A percentile compares a stretch with the other conserved stretches of the same genome.
Conservation (phyloP, 2,329 filamentous ascomycete genomes). For the Talaromyces rugulosus region DNA sequence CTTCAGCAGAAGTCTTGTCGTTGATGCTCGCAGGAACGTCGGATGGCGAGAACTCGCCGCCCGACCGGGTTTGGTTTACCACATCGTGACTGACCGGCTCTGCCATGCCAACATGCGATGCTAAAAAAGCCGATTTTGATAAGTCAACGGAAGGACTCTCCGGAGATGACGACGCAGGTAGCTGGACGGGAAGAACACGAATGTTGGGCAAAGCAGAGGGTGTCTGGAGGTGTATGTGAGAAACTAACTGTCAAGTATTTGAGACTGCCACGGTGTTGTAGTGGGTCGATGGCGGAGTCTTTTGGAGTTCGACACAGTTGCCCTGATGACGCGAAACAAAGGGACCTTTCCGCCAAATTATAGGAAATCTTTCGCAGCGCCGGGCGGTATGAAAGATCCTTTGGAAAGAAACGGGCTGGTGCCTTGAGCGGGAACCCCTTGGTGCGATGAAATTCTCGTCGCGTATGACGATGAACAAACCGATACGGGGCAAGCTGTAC, state of each 20-base stretch:
- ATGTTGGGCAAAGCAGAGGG: neutral
- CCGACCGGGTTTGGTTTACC: slow-evolving; percentile 67
- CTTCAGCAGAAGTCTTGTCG: slow-evolving; percentile 50
- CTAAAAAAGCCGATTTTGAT: slow-evolving; percentile 26
- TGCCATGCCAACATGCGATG: slow-evolving; percentile 65
- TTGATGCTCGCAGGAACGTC: slow-evolving; percentile 61
- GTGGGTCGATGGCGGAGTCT: slow-evolving; percentile 18
- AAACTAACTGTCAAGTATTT: slow-evolving; percentile 42
- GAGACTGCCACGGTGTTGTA: slow-evolving; percentile 40
- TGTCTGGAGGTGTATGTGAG: neutral
- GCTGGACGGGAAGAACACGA: neutral
- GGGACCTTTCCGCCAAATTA: slow-evolving; percentile 22
- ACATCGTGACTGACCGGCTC: slow-evolving; percentile 66
- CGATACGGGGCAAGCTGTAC: slow-evolving; percentile 27
- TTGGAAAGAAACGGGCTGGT: slow-evolving; percentile 12
- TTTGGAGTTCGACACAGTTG: slow-evolving; percentile 26
- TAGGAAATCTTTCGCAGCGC: slow-evolving; percentile 2
- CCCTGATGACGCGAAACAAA: slow-evolving; percentile 24
- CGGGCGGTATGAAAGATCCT: slow-evolving; percentile 17
- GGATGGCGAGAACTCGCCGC: slow-evolving; percentile 60
- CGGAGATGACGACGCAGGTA: neutral
- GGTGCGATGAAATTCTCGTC: slow-evolving; percentile 20
- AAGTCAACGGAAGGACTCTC: neutral
- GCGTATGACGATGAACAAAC: slow-evolving; percentile 27
- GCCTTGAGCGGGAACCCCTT: slow-evolving; percentile 17